A percentile compares a stretch with the other conserved stretches of the same genome.
Conservation (phyloP, 805 yeast genomes). For the Clavispora carvajalis region DNA sequence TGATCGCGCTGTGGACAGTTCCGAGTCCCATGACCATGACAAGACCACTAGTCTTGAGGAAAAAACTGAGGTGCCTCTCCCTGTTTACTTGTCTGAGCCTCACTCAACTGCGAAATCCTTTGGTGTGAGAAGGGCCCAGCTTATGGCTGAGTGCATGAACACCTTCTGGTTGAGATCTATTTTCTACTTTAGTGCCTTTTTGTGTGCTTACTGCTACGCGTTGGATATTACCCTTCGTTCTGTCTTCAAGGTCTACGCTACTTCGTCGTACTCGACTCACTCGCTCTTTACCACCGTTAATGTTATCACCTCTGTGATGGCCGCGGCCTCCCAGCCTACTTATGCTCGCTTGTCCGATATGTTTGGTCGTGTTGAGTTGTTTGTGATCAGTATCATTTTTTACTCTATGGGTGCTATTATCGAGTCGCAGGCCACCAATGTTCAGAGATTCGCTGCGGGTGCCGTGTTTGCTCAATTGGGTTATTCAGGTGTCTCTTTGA, state of each 20-base stretch:
- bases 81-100: not conserved
- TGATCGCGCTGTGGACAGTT: not conserved
- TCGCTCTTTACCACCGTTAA: slow-evolving; percentile 55
- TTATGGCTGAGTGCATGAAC: slow-evolving; percentile 41
- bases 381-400: slow-evolving; percentile 45
- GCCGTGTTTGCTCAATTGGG: slow-evolving; percentile 46
- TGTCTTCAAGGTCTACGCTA: slow-evolving; percentile 50
- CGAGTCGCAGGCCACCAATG: slow-evolving; percentile 54
- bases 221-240: slow-evolving; percentile 49
- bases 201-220: slow-evolving; percentile 55
- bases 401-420: slow-evolving; percentile 61
- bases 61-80: not conserved
- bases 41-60: not conserved
- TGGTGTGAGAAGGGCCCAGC: slow-evolving; percentile 55
- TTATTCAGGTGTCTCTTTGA: slow-evolving; percentile 57
- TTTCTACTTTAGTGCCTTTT: slow-evolving; percentile 45
- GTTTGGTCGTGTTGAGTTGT: slow-evolving; percentile 58
- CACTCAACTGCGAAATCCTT: slow-evolving; percentile 25
- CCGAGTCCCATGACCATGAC: not conserved
- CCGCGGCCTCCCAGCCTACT: slow-evolving; percentile 62
- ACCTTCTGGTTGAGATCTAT: slow-evolving; percentile 26
- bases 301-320: slow-evolving; percentile 54
- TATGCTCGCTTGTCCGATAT: slow-evolving; percentile 61
- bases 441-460: slow-evolving; percentile 60
- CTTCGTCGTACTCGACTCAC: slow-evolving; percentile 48